A percentile compares a stretch with the other conserved stretches of the same genome.
phyloP scores from a whole-genome alignment of 2,329 filamentous ascomycete genomes.

The Claviceps pazoutovae region DNA sequence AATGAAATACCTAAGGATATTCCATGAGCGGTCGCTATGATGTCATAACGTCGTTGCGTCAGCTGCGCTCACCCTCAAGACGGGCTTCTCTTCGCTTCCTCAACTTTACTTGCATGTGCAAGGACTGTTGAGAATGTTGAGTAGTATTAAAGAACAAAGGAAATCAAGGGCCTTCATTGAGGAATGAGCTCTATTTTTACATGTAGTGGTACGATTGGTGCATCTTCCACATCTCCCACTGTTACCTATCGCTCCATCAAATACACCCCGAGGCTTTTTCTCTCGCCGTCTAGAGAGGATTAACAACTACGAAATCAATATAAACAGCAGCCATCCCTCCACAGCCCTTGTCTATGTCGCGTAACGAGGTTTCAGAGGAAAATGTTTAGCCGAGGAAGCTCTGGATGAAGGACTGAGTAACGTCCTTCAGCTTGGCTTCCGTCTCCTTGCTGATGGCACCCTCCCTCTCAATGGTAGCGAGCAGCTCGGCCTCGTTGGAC shows the following conservation, averaged over 20 bases:
- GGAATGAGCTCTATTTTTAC: slow-evolving; percentile 50
- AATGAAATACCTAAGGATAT: no score
- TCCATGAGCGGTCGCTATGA: neutral
- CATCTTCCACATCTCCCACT: slow-evolving; percentile 30
- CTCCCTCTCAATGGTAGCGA: slow-evolving; percentile 86
- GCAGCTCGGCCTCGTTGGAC: slow-evolving; percentile 74
- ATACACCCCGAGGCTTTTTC: slow-evolving; percentile 30
- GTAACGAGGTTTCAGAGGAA: slow-evolving; percentile 15
- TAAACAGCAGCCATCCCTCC: slow-evolving; percentile 33
- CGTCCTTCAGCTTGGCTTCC: slow-evolving; percentile 68
- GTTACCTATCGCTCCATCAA: slow-evolving; percentile 32
- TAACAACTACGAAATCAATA: slow-evolving; percentile 26
- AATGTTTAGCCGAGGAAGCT: slow-evolving; percentile 55
- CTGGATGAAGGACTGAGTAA: slow-evolving; percentile 76
- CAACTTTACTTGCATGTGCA: neutral
- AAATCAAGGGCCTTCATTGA: slow-evolving; percentile 48
- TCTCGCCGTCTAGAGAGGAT: slow-evolving; percentile 28
- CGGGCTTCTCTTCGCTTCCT: no score
- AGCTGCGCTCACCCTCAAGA: no score
- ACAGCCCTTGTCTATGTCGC: slow-evolving; percentile 18
- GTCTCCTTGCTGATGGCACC: slow-evolving; percentile 90
- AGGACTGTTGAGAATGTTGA: neutral
- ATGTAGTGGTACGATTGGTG: slow-evolving; percentile 39
- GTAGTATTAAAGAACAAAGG: slow-evolving; percentile 32
- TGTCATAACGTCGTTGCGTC: neutral